Evolutionary conservation across 352 stramenopile genomes (phyloP).

Genomic region (Pythium sp.): DNA sequence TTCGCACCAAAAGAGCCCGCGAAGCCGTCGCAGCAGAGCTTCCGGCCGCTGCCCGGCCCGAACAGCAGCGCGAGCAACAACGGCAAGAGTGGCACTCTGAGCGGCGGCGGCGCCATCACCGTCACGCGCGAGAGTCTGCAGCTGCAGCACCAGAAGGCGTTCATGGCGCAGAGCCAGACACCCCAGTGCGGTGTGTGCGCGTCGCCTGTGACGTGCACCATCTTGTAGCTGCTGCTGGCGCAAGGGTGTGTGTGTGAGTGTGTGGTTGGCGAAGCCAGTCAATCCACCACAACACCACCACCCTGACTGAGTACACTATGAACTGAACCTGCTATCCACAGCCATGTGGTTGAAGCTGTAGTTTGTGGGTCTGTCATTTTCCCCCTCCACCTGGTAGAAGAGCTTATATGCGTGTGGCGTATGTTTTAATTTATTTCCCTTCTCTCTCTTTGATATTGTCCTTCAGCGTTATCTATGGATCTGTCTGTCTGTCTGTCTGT

Average conservation of each 20-base stretch:
- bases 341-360: not conserved
- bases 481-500: not conserved
- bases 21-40: conserved; percentile 86
- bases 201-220: conserved; percentile 33
- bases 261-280: not conserved
- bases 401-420: not conserved
- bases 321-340: not conserved
- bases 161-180: conserved; percentile 67
- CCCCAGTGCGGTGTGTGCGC: conserved; percentile 62
- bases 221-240: conserved; percentile 38
- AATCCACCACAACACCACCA: not conserved
- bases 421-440: conserved; percentile 1
- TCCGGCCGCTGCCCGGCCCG: conserved; percentile 30
- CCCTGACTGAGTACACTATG: not conserved
- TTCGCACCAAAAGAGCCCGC: conserved; percentile 83
- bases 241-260: too few relatives aligned
- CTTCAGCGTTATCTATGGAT: conserved; percentile 1
- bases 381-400: not conserved
- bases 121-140: conserved; percentile 85
- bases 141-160: conserved; percentile 80
- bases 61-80: conserved; percentile 17
- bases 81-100: conserved; percentile 14
- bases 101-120: conserved; percentile 41
- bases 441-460: not conserved
- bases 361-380: not conserved